Conservation (phyloP, 495 filamentous ascomycete genomes). For the Penicillium samsonianum region DNA sequence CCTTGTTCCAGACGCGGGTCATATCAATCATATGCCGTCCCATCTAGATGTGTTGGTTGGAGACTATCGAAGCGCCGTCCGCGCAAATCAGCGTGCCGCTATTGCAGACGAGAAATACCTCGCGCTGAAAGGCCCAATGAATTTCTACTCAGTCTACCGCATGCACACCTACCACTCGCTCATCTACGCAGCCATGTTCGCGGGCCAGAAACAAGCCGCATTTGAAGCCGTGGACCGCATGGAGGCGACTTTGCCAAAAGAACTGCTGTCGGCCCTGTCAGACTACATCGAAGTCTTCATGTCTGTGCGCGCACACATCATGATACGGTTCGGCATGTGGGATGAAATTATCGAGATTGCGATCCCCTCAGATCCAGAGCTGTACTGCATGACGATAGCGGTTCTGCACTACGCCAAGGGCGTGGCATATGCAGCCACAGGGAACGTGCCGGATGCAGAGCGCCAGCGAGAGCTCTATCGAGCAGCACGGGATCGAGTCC, state of each 20-base stretch:
- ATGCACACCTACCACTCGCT: constrained; percentile 64
- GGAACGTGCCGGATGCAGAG: constrained; percentile 46
- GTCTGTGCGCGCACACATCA: constrained; percentile 58
- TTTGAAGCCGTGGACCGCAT: constrained; percentile 52
- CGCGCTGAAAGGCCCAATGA: constrained; percentile 44
- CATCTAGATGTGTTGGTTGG: constrained; percentile 66
- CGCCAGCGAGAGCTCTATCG: constrained; percentile 44
- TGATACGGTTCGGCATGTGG: constrained; percentile 67
- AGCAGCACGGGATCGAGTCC: constrained; percentile 48
- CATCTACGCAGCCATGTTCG: constrained; percentile 70
- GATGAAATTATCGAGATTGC: constrained; percentile 51
- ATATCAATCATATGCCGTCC: constrained; percentile 67
- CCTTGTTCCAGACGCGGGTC: constrained; percentile 62
- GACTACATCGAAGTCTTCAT: constrained; percentile 66
- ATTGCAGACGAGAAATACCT: constrained; percentile 60
- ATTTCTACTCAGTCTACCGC: constrained; percentile 68
- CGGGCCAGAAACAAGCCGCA: constrained; percentile 53
- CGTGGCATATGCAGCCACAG: constrained; percentile 59
- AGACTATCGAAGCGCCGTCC: constrained; percentile 59
- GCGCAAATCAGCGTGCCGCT: constrained; percentile 57
- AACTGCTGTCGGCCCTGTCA: constrained; percentile 60
- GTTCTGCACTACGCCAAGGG: constrained; percentile 62
- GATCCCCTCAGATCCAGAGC: constrained; percentile 48
- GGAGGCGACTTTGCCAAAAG: constrained; percentile 55
- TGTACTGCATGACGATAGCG: constrained; percentile 62